Conservation (phyloP, 2,329 filamentous ascomycete species). For the Teratosphaeria gauchensis region DNA sequence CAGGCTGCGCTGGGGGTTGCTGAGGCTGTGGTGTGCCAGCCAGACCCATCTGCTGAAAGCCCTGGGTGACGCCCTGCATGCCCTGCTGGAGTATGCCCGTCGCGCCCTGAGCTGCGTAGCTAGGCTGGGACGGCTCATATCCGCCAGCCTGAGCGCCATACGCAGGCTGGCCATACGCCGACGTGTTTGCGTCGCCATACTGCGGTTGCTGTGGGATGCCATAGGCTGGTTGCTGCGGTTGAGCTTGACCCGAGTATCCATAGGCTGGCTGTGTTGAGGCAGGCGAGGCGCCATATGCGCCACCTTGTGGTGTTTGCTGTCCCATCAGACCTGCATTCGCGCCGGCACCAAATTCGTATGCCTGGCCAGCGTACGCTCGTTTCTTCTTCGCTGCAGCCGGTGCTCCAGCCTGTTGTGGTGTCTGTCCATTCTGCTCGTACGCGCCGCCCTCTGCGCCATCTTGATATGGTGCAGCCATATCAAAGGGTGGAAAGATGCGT, state of each 20-base stretch:
- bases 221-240: constrained; percentile 21
- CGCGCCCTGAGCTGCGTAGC: constrained; percentile 50
- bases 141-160: constrained; percentile 40
- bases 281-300: constrained; percentile 33
- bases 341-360: constrained; percentile 83
- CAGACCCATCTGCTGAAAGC: constrained; percentile 71
- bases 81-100: constrained; percentile 23
- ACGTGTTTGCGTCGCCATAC: constrained; percentile 15
- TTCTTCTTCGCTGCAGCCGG: constrained; percentile 60
- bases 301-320: constrained; percentile 24
- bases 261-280: constrained; percentile 20
- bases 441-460: constrained; percentile 3
- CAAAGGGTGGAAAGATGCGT: not conserved
- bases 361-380: constrained; percentile 85
- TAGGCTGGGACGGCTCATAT: constrained; percentile 55
- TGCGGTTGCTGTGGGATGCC: constrained; percentile 24
- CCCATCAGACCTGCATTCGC: constrained; percentile 53
- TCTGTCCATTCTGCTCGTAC: constrained; percentile 11
- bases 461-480: constrained; percentile 2
- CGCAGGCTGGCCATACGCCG: constrained; percentile 30
- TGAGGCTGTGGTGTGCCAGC: constrained; percentile 37
- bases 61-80: constrained; percentile 61
- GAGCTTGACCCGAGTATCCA: constrained; percentile 35
- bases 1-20: constrained; percentile 29
- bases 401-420: constrained; percentile 11